Conservation (phyloP, 2,329 filamentous ascomycete genomes). For the Chaetothyriales sp. region DNA sequence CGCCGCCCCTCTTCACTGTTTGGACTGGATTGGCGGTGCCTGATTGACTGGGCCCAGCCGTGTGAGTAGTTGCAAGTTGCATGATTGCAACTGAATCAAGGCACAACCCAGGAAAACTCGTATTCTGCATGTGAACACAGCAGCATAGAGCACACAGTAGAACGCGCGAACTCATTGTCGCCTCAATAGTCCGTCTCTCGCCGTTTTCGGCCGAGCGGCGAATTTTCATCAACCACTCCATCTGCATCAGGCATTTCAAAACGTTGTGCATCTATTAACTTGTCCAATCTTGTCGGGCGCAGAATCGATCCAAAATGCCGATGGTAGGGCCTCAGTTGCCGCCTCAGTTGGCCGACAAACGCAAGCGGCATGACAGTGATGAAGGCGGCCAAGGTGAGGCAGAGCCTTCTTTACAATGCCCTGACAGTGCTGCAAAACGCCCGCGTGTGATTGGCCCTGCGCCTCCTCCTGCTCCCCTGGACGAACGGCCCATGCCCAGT, state of each 20-base stretch:
- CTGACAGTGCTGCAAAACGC: conserved; percentile 32
- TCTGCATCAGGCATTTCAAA: neutral
- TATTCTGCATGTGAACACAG: neutral
- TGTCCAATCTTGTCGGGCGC: neutral
- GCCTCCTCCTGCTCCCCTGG: conserved; percentile 38
- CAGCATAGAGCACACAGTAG: neutral
- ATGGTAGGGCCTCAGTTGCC: conserved; percentile 24
- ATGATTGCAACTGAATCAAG: neutral
- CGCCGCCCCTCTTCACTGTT: neutral
- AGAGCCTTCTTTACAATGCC: conserved; percentile 1
- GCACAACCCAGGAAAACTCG: too few relatives aligned
- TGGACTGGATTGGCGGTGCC: neutral
- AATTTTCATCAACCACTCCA: neutral
- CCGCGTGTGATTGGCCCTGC: conserved; percentile 42
- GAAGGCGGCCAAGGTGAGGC: conserved; percentile 14
- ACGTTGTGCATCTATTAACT: neutral
- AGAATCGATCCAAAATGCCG: conserved; percentile 11
- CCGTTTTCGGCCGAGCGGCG: neutral
- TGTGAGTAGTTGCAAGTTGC: too few relatives aligned
- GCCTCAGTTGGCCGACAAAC: conserved; percentile 24
- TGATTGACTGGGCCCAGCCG: too few relatives aligned
- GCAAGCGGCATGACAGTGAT: conserved; percentile 23
- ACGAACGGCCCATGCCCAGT: conserved; percentile 30
- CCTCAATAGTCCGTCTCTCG: too few relatives aligned
- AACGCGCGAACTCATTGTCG: too few relatives aligned